Evolutionary conservation across 2,329 filamentous ascomycete species (phyloP), one percentile per base, ranked within the genome.

Genomic region (Nothomitra cinnamomea): DNA sequence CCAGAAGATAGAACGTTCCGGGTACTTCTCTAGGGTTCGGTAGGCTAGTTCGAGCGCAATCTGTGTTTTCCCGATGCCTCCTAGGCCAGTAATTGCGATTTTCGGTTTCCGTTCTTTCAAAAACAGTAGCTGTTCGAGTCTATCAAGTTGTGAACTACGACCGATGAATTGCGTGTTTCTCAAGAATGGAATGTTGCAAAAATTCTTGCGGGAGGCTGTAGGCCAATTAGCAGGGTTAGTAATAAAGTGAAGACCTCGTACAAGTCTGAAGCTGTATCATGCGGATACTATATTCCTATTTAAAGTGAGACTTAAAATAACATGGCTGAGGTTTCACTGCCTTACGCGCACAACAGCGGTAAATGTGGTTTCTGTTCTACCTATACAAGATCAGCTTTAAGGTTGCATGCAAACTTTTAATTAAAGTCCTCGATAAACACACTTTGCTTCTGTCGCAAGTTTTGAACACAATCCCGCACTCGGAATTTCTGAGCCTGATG

Each of bases 381-480:
- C 43, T 25, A 48, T 13, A n/a, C 5, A 3, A 28, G 5, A 48
- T 48, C 21, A 48, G 43, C 13, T 28, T 28, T n/a, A 17, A 48
- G 7, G 19, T 12, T 25, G 43, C 28, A n/a, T 19, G 5, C 15
- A 41, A 13, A 41, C 15, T 4, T 15, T 22, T 54, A 51, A 35
- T 24, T n/a, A 15, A 54, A 51, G 53, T 41, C 45, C n/a, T 54
- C 19, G 4, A 60, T 53, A 54, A 58, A 63, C 61, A 58, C 56
- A 61, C 61, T 60, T 51, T 58, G 53, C 32, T 63, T 62, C 8
- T 54, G 41, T 51, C 49, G 53, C 53, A 63, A 53, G 51, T 60
- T 61, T 56, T 57, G 17, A 35, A 60, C 56, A 57, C 60, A 63
- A 49, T 61, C 53, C 55, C 54, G 53, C 35, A 62, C 43, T 8